Percentiles rank a stretch among this genome's conserved stretches.
Conservation (phyloP, 257 asterid genomes). For the Cinchona pubescens region DNA sequence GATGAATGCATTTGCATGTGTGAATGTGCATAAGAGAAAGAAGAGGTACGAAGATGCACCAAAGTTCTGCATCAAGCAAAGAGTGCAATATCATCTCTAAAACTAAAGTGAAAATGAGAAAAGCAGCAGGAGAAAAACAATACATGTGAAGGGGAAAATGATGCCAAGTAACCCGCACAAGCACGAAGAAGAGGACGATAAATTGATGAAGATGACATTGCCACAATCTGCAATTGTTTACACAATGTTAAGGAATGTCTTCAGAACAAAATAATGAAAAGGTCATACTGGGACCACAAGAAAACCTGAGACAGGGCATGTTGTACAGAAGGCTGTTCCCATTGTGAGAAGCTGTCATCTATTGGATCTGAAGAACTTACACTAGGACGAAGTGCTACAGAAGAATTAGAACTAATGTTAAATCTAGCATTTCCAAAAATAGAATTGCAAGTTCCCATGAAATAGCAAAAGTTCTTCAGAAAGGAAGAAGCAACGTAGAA, state of each 20-base stretch:
- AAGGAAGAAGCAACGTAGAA: background rate
- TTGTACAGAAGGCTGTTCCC: conserved; percentile 84
- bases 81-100: background rate
- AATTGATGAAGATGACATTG: conserved; percentile 65
- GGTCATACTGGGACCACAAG: conserved; percentile 8
- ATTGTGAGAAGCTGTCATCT: conserved; percentile 79
- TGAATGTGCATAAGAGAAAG: background rate
- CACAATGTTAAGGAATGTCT: conserved; percentile 22
- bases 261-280: conserved; percentile 13
- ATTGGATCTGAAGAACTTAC: conserved; percentile 56
- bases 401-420: conserved; percentile 27
- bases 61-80: conserved; percentile 4
- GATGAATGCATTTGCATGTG: background rate
- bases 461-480: background rate
- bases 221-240: conserved; percentile 69
- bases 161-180: conserved; percentile 88
- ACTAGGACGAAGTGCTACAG: conserved; percentile 87
- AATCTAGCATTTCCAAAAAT: background rate
- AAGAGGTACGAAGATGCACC: conserved; percentile 1
- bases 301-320: conserved; percentile 81
- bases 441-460: background rate
- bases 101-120: conserved; percentile 3
- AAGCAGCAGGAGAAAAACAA: conserved; percentile 45
- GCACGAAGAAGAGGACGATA: conserved; percentile 87
- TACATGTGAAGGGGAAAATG: conserved; percentile 92